phyloP scores from a whole-genome alignment of 495 filamentous ascomycete genomes.

The Podospora conica region DNA sequence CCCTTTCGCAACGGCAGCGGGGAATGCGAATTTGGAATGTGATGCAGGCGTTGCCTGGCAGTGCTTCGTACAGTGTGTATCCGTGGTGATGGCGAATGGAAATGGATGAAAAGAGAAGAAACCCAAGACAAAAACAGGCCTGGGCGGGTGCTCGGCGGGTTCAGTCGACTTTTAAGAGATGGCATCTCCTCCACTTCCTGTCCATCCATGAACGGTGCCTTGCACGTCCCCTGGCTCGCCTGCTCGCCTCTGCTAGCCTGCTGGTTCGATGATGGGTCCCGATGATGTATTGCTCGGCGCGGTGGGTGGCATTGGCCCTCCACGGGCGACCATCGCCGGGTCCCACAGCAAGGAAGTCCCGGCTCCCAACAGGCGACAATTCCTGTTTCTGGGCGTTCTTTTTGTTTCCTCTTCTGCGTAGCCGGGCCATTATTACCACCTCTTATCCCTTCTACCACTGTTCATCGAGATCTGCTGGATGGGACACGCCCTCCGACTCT shows the following conservation, averaged over 20 bases:
- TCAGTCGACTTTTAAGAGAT: background rate
- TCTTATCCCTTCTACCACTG: background rate
- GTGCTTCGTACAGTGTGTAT: background rate
- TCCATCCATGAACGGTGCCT: conserved; percentile 15
- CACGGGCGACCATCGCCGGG: background rate
- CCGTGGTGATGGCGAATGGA: too few species aligned
- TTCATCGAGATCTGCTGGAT: too few species aligned
- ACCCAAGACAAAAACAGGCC: too few species aligned
- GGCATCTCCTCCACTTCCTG: conserved; percentile 21
- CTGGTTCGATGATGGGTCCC: conserved; percentile 29
- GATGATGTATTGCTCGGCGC: conserved; percentile 19
- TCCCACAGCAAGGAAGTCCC: background rate
- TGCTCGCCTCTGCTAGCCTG: background rate
- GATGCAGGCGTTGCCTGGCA: background rate
- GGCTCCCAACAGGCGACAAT: background rate
- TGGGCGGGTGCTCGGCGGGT: background rate
- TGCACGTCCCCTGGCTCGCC: conserved; percentile 4
- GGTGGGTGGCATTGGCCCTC: background rate
- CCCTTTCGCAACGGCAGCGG: background rate
- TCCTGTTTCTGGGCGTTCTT: background rate
- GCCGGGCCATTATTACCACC: background rate
- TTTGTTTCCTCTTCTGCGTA: too few species aligned
- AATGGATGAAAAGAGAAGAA: too few species aligned
- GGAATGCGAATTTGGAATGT: background rate
- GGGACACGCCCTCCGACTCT: too few species aligned